phyloP scores from a whole-genome alignment of 352 stramenopile species.

The Bremia lactucae region DNA sequence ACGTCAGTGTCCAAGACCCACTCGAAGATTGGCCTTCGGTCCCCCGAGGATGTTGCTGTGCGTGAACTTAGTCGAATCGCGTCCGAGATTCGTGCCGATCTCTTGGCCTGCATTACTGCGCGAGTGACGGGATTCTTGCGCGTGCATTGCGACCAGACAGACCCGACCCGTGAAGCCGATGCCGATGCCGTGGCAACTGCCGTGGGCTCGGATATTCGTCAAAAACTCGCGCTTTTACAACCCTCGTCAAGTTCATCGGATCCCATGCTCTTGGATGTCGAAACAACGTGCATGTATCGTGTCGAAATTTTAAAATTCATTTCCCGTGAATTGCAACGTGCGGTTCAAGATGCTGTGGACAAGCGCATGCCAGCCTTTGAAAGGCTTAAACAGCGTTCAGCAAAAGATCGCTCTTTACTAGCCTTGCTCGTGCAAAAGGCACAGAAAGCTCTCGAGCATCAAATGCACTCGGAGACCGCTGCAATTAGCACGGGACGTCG shows the following conservation, averaged over 20 bases:
- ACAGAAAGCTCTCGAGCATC: conserved; percentile 49
- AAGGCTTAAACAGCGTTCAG: conserved; percentile 41
- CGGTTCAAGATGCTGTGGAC: conserved; percentile 57
- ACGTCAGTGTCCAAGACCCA: conserved; percentile 7
- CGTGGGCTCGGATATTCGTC: conserved; percentile 51
- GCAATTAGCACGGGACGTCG: conserved; percentile 9
- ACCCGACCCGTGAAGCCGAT: conserved; percentile 20
- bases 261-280: conserved; percentile 29
- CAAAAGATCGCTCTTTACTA: conserved; percentile 55
- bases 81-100: conserved; percentile 43
- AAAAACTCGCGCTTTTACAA: conserved; percentile 44
- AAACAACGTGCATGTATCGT: conserved; percentile 73
- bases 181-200: conserved; percentile 33
- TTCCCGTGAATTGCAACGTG: conserved; percentile 62
- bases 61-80: conserved; percentile 53
- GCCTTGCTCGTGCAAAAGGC: conserved; percentile 70
- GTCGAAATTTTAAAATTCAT: conserved; percentile 82
- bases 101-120: conserved; percentile 55
- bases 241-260: conserved; percentile 11
- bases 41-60: conserved; percentile 41
- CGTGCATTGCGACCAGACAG: conserved; percentile 28
- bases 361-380: conserved; percentile 41
- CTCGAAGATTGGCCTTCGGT: conserved; percentile 3
- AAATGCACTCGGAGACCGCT: conserved; percentile 60
- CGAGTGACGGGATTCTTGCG: conserved; percentile 58